A percentile compares a stretch with the other conserved stretches of the same genome.
Conservation (phyloP, 2,329 filamentous ascomycete species). For the Alternaria longipes region DNA sequence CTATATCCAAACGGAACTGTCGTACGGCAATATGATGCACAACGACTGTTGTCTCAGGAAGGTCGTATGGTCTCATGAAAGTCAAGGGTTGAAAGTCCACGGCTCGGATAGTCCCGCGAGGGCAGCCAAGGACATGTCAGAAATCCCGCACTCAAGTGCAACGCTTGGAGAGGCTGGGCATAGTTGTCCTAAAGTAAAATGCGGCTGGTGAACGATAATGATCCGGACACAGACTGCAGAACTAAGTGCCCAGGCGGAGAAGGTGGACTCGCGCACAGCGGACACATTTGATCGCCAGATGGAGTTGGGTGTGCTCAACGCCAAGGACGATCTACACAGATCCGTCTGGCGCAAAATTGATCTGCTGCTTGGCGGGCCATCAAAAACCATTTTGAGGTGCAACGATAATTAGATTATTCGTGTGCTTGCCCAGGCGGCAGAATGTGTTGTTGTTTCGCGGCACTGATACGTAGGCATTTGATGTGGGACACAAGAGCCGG, state of each 20-base stretch:
- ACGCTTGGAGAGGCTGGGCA: constrained; percentile 16
- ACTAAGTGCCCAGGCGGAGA: constrained; percentile 23
- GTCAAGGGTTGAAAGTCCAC: neutral
- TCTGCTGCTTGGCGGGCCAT: constrained; percentile 18
- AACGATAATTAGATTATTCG: constrained; percentile 9
- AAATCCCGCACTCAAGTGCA: constrained; percentile 13
- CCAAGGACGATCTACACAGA: constrained; percentile 27
- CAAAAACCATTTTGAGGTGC: constrained; percentile 8
- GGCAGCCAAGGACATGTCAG: constrained; percentile 2
- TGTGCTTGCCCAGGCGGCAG: constrained; percentile 19
- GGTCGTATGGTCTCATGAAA: neutral
- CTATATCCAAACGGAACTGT: neutral
- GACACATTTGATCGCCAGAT: constrained; percentile 15
- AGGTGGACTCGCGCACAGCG: constrained; percentile 9
- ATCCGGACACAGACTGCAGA: constrained; percentile 9
- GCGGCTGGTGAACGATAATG: constrained; percentile 2
- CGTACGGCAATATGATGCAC: neutral
- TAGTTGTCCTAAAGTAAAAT: constrained; percentile 4
- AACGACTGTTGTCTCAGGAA: neutral
- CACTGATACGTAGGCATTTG: neutral
- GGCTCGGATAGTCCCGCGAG: constrained; percentile 5
- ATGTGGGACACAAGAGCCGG: constrained; percentile 1
- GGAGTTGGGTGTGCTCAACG: constrained; percentile 17
- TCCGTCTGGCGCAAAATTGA: constrained; percentile 21
- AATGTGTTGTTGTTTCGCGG: constrained; percentile 11